Evolutionary conservation across 495 filamentous ascomycete species (phyloP).

Genomic region (Saxophila tyrrhenica): DNA sequence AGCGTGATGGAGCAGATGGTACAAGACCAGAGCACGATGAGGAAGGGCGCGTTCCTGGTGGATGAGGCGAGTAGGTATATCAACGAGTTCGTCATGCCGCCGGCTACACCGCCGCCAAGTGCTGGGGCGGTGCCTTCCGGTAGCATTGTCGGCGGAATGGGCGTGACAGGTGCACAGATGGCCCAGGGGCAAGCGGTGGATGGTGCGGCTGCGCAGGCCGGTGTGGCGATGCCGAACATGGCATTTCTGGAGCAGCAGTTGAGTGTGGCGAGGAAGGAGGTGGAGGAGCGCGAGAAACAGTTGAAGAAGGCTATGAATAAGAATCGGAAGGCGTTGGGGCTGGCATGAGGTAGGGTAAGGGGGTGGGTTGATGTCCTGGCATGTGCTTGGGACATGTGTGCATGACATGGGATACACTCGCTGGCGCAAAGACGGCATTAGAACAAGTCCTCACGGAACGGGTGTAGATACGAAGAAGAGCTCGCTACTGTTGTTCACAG

Average conservation of each 20-base stretch:
- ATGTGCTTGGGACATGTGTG: too few species aligned
- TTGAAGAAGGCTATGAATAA: constrained; percentile 17
- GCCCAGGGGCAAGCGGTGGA: neutral
- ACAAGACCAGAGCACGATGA: constrained; percentile 11
- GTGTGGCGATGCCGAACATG: neutral
- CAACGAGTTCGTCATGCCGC: constrained; percentile 21
- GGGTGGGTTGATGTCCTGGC: too few species aligned
- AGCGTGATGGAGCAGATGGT: constrained; percentile 19
- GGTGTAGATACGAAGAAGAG: too few species aligned
- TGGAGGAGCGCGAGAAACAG: constrained; percentile 11
- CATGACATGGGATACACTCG: too few species aligned
- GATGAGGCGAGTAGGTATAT: constrained; percentile 17
- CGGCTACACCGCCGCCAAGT: constrained; percentile 9
- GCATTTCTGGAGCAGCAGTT: constrained; percentile 10
- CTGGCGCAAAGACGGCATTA: too few species aligned
- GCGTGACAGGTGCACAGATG: neutral
- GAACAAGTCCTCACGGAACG: too few species aligned
- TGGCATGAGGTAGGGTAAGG: neutral
- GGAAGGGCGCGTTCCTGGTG: constrained; percentile 15
- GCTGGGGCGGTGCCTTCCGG: neutral
- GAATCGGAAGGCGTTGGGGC: constrained; percentile 15
- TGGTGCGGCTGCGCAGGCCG: neutral
- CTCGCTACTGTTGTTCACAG: too few species aligned
- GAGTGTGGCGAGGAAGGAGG: constrained; percentile 6
- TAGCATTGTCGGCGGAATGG: too few species aligned